A percentile compares a stretch with the other conserved stretches of the same genome.
Evolutionary conservation across 2,329 filamentous ascomycete genomes (phyloP).

Genomic region (Paracoccidioides lutzii): DNA sequence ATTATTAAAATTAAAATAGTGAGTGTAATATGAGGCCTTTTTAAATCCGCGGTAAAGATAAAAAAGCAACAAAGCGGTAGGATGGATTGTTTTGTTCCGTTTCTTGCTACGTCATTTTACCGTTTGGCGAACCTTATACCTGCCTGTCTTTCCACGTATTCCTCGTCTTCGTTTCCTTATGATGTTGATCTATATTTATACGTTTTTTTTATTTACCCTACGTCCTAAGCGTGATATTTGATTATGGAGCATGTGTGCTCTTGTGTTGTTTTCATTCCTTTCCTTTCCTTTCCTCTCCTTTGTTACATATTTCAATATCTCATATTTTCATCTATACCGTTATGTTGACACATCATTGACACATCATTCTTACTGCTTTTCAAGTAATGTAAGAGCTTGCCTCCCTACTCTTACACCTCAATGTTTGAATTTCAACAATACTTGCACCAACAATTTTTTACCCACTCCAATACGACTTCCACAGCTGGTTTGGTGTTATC

Average conservation of each 20-base stretch:
- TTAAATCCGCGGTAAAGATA: not conserved
- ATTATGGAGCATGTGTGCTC: conserved; percentile 7
- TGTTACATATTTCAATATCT: not conserved
- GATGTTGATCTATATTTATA: conserved; percentile 4
- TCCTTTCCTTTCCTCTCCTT: not conserved
- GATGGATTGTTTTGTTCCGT: not conserved
- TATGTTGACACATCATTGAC: not conserved
- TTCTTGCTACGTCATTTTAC: not conserved
- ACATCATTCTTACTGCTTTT: not conserved
- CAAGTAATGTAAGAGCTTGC: not conserved
- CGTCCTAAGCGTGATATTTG: conserved; percentile 2
- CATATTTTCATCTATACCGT: not conserved
- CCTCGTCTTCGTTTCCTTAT: not conserved
- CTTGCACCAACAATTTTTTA: too few relatives aligned
- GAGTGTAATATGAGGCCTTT: not conserved
- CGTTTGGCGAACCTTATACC: not conserved
- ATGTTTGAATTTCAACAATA: not conserved
- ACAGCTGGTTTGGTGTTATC: too few relatives aligned
- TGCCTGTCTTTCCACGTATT: not conserved
- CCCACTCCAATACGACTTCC: too few relatives aligned
- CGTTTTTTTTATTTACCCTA: not conserved
- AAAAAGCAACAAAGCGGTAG: not conserved
- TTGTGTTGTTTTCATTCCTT: not conserved
- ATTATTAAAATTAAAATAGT: not conserved
- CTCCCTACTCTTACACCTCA: not conserved